A percentile compares a stretch with the other conserved stretches of the same genome.
Evolutionary conservation across 495 filamentous ascomycete genomes (phyloP).

Genomic region (Acidomyces sp.): DNA sequence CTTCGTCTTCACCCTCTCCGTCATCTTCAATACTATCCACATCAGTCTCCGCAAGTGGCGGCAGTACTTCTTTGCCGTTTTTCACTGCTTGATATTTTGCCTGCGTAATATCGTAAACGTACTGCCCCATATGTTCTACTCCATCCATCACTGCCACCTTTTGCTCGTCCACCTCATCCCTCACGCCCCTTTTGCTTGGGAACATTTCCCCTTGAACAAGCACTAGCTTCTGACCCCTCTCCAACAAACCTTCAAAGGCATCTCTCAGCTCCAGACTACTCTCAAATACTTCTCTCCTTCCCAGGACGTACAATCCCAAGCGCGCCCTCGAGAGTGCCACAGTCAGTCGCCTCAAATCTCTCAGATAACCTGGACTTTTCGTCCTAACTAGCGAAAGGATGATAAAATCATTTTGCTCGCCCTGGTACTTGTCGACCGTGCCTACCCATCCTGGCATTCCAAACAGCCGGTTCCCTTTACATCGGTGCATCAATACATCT

Average conservation of each 20-base stretch:
- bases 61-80: conserved; percentile 25
- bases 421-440: conserved; percentile 97
- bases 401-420: conserved; percentile 97
- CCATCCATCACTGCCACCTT: conserved; percentile 66
- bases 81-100: conserved; percentile 59
- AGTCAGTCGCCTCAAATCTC: conserved; percentile 84
- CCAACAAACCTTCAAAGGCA: conserved; percentile 61
- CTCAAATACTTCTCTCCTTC: conserved; percentile 80
- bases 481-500: conserved; percentile 80
- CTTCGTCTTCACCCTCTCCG: conserved; percentile 12
- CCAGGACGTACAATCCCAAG: conserved; percentile 84
- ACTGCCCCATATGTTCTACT: conserved; percentile 89
- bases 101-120: conserved; percentile 92
- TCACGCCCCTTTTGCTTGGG: conserved; percentile 49
- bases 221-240: conserved; percentile 61
- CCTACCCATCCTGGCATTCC: conserved; percentile 81
- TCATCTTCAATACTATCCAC: neutral
- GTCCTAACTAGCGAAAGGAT: conserved; percentile 87
- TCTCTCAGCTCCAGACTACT: conserved; percentile 75
- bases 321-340: conserved; percentile 93
- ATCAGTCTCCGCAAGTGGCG: conserved; percentile 6
- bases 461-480: conserved; percentile 70
- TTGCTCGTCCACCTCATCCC: conserved; percentile 33
- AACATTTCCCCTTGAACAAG: conserved; percentile 78
- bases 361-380: conserved; percentile 78